phyloP scores from a whole-genome alignment of 495 filamentous ascomycete species.

The Trichoderma parareesei region DNA sequence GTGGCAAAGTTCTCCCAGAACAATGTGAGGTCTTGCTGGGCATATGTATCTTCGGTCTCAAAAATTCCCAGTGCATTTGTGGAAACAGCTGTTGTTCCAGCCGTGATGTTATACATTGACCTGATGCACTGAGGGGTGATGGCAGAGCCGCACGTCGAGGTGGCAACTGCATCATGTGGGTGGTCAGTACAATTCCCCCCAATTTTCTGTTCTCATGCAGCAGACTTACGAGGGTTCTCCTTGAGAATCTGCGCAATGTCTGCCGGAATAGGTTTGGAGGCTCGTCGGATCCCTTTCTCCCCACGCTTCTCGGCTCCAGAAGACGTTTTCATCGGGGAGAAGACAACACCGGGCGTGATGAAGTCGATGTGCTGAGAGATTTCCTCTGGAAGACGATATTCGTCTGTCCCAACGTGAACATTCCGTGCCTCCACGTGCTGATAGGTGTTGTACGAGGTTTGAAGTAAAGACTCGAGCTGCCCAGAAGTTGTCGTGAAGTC shows the following conservation, averaged over 20 bases:
- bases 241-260: background rate
- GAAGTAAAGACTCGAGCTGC: slow-evolving; percentile 47
- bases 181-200: background rate
- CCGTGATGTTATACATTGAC: slow-evolving; percentile 1
- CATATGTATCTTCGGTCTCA: background rate
- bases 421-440: slow-evolving; percentile 26
- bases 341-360: slow-evolving; percentile 44
- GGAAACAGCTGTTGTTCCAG: slow-evolving; percentile 1
- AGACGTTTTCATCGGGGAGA: background rate
- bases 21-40: background rate
- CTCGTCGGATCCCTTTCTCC: background rate
- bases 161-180: background rate
- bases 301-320: background rate
- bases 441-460: slow-evolving; percentile 49
- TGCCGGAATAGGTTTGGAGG: background rate
- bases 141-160: background rate
- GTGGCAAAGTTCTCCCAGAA: background rate
- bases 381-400: slow-evolving; percentile 46
- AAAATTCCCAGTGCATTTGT: background rate
- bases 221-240: background rate
- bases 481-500: slow-evolving; percentile 46
- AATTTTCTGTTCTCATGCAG: background rate
- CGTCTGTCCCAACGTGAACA: slow-evolving; percentile 8
- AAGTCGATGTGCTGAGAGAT: slow-evolving; percentile 49
- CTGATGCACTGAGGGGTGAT: background rate